These are phyloP conservation scores for Aeschynomene evenia DNA, from an alignment of 306 rosid genomes.

Conservation along the genomic window DNA sequence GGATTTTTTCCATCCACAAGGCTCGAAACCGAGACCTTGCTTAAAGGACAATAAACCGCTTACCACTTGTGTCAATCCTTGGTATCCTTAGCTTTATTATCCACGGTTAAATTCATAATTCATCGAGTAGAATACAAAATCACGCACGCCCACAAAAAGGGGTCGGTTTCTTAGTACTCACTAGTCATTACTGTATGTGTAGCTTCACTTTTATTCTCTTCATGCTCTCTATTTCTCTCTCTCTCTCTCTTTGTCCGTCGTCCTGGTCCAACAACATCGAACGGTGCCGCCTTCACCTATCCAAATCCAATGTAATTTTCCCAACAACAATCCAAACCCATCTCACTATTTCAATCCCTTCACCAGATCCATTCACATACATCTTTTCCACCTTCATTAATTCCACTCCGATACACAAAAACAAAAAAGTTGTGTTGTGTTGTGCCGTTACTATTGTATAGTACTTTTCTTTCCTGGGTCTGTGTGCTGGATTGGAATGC, in stretches of 20 bases:
- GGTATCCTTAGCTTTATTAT: too few species aligned
- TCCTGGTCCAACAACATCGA: background rate
- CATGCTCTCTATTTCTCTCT: conserved; percentile 1
- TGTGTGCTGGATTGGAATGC: conserved; percentile 17
- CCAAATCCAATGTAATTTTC: conserved; percentile 54
- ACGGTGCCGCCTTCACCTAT: conserved; percentile 27
- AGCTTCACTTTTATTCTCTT: background rate
- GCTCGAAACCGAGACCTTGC: too few species aligned
- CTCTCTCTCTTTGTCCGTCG: conserved; percentile 25
- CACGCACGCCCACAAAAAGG: background rate
- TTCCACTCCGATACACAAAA: background rate
- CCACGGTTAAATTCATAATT: too few species aligned
- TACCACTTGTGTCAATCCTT: too few species aligned
- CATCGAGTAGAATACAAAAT: too few species aligned
- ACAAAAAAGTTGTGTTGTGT: background rate
- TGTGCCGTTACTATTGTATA: background rate
- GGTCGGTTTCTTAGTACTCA: background rate
- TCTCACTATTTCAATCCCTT: conserved; percentile 32
- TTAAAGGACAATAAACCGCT: too few species aligned
- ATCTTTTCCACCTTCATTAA: background rate
- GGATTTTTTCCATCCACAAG: too few species aligned
- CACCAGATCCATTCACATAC: conserved; percentile 74
- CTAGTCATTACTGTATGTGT: background rate
- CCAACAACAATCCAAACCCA: conserved; percentile 37
- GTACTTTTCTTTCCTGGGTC: background rate